Conservation (phyloP, 2,329 filamentous ascomycete genomes). For the Cercospora beticola region DNA sequence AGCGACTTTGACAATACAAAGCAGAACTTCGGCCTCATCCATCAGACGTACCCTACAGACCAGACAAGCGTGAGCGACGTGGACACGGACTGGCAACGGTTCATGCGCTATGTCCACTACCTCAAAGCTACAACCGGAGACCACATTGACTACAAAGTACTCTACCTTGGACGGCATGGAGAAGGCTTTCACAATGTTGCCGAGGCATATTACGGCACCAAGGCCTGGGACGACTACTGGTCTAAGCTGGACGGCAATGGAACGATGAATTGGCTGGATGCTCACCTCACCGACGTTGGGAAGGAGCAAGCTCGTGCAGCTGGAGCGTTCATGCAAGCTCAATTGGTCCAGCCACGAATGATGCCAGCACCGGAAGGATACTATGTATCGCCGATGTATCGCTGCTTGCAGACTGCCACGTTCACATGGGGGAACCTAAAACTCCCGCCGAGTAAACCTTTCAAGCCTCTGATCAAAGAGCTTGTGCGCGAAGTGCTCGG, state of each 20-base stretch:
- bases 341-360: constrained; percentile 49
- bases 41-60: constrained; percentile 42
- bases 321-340: constrained; percentile 58
- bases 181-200: constrained; percentile 64
- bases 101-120: constrained; percentile 56
- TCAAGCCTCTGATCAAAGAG: constrained; percentile 62
- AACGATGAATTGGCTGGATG: constrained; percentile 63
- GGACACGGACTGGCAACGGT: constrained; percentile 63
- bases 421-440: constrained; percentile 59
- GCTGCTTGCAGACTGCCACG: constrained; percentile 63
- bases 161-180: constrained; percentile 69
- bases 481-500: constrained; percentile 64
- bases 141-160: constrained; percentile 61
- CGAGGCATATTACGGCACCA: constrained; percentile 65
- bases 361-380: constrained; percentile 62
- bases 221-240: constrained; percentile 70
- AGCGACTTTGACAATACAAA: constrained; percentile 49
- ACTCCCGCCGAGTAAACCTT: constrained; percentile 53
- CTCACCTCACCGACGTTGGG: constrained; percentile 60
- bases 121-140: constrained; percentile 48
- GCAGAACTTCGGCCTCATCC: constrained; percentile 51
- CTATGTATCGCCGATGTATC: constrained; percentile 63
- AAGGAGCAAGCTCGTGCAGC: constrained; percentile 58
- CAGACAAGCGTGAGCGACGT: constrained; percentile 32
- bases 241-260: constrained; percentile 62